Evolutionary conservation across 2,329 filamentous ascomycete genomes (phyloP), one percentile per base, ranked within the genome.

Genomic region (Metarhizium anisopliae): DNA sequence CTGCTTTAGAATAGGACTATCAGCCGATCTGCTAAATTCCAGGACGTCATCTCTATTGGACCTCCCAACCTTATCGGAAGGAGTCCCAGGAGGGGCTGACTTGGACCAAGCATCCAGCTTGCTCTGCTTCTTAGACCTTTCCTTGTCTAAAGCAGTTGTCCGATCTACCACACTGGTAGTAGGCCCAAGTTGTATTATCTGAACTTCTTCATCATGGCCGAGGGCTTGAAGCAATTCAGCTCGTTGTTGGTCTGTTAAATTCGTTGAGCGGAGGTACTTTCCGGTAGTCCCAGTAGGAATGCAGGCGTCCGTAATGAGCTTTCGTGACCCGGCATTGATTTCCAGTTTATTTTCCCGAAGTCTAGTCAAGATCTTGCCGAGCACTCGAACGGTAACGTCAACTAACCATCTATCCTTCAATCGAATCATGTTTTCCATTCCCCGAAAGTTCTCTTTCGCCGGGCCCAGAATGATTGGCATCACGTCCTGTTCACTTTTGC

Each of bases 321-420:
- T 73, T 32, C 82, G 74, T 2, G 85, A 78, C 4, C 76, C 76
- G 14, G 80, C 68, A 42, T 84, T 81, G 35, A 96, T 81, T 54
- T 85, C 83, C 62, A 96, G 84, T 54, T 82, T 79, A 52, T 89
- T 86, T 61, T 92, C 86, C 45, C 85, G 84, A n/a, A 99, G 76
- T 25, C 90, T 86, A 14, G 82, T 82, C 40, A 99, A 79, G 57
- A 99, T 85, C 68, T 95, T 95, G 63, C 85, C 84, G 36, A 96
- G 82, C 32, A 97, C 81, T 32, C 84, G 85, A 51, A 95, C 90
- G 14, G 93, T 86, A 43, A 90, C 90, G 58, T 81, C 84, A 40
- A 94, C 86, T 7, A 99, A 80, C 70, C 91, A 96, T 55, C 84
- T 80, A 68, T 99, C 94, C 59, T 93, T 87, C 4, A 99, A 79